These are phyloP conservation scores for Leccinum fallax DNA, from an alignment of 1,284 basidiomycete species.

Conservation along the genomic window DNA sequence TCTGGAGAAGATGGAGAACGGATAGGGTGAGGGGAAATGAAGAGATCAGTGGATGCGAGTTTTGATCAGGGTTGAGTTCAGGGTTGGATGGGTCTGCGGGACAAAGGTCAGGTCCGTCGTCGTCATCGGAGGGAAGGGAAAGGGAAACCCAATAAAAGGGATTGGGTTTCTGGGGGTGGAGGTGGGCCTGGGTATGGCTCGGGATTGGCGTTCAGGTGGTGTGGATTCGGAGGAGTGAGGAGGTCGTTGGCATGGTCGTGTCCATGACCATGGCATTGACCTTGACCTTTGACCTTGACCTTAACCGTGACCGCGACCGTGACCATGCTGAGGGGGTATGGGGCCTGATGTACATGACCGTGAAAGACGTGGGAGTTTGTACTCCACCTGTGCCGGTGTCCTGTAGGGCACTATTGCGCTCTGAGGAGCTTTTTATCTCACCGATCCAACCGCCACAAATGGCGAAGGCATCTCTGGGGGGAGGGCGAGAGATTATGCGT, in stretches of 20 bases:
- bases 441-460: slow-evolving; percentile 34
- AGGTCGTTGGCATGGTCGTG: slow-evolving; percentile 15
- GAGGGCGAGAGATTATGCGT: slow-evolving; percentile 21
- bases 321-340: background rate
- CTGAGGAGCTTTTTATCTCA: slow-evolving; percentile 21
- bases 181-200: background rate
- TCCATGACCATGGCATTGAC: background rate
- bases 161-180: slow-evolving; percentile 7
- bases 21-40: slow-evolving; percentile 23
- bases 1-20: slow-evolving; percentile 25
- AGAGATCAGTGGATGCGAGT: slow-evolving; percentile 9
- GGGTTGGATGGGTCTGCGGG: slow-evolving; percentile 7
- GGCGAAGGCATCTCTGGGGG: slow-evolving; percentile 26
- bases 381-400: background rate
- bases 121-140: slow-evolving; percentile 12
- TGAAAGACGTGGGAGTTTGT: slow-evolving; percentile 13
- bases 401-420: slow-evolving; percentile 5
- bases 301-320: background rate
- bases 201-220: slow-evolving; percentile 10
- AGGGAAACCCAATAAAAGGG: slow-evolving; percentile 12
- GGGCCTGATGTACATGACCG: slow-evolving; percentile 12
- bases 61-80: background rate
- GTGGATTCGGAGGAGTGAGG: slow-evolving; percentile 12
- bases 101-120: slow-evolving; percentile 1
- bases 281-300: background rate